Evolutionary conservation across 345 rosid genomes (phyloP).

Genomic region (Lepidium africanum): DNA sequence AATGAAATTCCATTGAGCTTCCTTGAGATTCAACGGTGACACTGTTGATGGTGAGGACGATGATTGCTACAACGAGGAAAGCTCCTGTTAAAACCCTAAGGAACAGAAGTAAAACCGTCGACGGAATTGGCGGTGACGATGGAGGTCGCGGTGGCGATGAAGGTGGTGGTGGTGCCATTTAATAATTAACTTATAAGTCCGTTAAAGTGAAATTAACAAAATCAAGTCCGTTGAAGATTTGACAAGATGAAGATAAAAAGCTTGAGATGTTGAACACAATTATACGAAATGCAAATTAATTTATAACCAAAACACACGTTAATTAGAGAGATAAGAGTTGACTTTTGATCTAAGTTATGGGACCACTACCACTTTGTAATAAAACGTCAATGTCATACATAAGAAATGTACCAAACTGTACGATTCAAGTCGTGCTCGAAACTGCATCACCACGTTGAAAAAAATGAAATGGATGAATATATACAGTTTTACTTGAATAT

Average conservation of each 20-base stretch:
- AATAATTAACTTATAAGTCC: background rate
- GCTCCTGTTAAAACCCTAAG: conserved; percentile 25
- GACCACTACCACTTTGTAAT: background rate
- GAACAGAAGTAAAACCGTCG: conserved; percentile 1
- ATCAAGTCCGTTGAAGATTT: too few species aligned
- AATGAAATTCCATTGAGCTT: conserved; percentile 1
- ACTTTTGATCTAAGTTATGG: conserved; percentile 11
- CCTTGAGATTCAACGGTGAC: conserved; percentile 10
- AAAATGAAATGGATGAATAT: background rate
- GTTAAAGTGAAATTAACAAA: too few species aligned
- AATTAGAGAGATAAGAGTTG: conserved; percentile 13
- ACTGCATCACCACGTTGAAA: conserved; percentile 4
- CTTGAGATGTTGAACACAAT: background rate
- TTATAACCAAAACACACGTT: conserved; percentile 2
- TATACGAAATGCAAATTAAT: background rate
- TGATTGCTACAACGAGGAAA: conserved; percentile 27
- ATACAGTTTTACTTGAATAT: background rate
- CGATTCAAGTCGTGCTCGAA: background rate
- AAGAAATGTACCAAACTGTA: background rate
- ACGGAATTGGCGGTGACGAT: conserved; percentile 6
- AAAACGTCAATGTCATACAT: conserved; percentile 9
- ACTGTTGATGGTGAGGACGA: conserved; percentile 28
- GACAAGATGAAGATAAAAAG: background rate
- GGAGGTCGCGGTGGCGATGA: conserved; percentile 17
- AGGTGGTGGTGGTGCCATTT: conserved; percentile 23